phyloP scores from a whole-genome alignment of 2,329 filamentous ascomycete genomes.

The Diaporthe amygdali region DNA sequence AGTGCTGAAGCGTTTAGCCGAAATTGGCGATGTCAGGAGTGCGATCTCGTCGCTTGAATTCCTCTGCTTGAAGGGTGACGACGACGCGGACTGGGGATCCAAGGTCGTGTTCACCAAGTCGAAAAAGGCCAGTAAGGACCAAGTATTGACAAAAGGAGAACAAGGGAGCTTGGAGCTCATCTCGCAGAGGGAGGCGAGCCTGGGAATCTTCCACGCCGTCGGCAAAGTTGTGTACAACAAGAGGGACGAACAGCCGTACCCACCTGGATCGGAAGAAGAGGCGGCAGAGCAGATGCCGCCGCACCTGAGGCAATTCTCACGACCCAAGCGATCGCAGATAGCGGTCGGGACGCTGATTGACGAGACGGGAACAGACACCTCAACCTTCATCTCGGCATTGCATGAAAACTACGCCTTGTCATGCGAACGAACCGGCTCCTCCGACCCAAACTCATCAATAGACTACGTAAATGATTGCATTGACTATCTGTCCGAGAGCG shows the following conservation, averaged over 20 bases:
- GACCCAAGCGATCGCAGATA: conserved; percentile 69
- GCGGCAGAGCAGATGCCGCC: conserved; percentile 61
- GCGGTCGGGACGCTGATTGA: conserved; percentile 80
- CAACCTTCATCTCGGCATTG: conserved; percentile 86
- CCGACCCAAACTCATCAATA: conserved; percentile 65
- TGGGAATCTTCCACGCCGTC: conserved; percentile 95
- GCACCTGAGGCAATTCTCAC: conserved; percentile 61
- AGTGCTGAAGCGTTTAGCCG: conserved; percentile 79
- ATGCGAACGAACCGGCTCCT: conserved; percentile 64
- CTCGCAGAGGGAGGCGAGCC: conserved; percentile 83
- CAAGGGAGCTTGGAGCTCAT: conserved; percentile 80
- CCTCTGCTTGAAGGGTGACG: conserved; percentile 81
- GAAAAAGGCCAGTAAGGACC: conserved; percentile 65
- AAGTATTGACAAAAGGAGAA: conserved; percentile 75
- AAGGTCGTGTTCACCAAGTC: conserved; percentile 73
- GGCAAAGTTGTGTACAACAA: conserved; percentile 98
- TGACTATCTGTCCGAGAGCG: conserved; percentile 84
- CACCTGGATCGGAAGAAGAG: conserved; percentile 41
- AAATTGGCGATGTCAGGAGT: conserved; percentile 89
- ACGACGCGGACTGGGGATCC: conserved; percentile 75
- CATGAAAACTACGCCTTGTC: conserved; percentile 95
- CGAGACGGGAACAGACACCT: conserved; percentile 89
- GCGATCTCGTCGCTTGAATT: conserved; percentile 94
- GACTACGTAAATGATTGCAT: conserved; percentile 87
- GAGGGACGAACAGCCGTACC: conserved; percentile 61